A percentile compares a stretch with the other conserved stretches of the same genome.
Evolutionary conservation across 768 basidiomycete species (phyloP).

Genomic region (Tylopilus cervinicoccineus): DNA sequence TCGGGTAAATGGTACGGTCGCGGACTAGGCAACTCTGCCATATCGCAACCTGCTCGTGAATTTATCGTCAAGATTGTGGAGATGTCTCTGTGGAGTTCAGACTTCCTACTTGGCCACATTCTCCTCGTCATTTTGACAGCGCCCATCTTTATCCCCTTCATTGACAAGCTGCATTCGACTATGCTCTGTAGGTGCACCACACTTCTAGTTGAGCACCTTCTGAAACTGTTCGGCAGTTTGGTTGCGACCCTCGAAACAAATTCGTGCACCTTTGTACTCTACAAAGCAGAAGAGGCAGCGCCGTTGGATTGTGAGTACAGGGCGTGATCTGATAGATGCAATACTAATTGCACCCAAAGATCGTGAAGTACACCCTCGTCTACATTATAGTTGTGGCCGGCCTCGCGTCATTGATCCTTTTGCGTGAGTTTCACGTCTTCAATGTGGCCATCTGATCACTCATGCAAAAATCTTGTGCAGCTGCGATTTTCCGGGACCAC

Average conservation of each 20-base stretch:
- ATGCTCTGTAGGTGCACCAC: constrained; percentile 70
- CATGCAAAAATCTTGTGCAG: constrained; percentile 36
- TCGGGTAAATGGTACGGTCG: constrained; percentile 97
- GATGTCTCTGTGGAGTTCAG: constrained; percentile 94
- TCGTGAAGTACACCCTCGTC: constrained; percentile 81
- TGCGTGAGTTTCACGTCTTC: constrained; percentile 54
- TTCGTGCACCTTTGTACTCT: constrained; percentile 88
- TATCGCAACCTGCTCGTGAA: constrained; percentile 95
- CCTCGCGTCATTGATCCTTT: constrained; percentile 75
- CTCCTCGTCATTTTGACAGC: constrained; percentile 85
- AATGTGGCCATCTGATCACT: constrained; percentile 6
- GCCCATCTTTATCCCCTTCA: constrained; percentile 80
- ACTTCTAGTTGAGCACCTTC: not conserved
- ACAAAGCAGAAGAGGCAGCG: constrained; percentile 91
- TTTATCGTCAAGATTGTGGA: constrained; percentile 98
- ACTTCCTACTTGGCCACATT: constrained; percentile 84
- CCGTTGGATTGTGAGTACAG: constrained; percentile 72
- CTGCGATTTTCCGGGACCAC: constrained; percentile 74
- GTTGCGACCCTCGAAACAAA: constrained; percentile 93
- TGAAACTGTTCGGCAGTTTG: constrained; percentile 57
- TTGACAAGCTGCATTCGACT: constrained; percentile 87
- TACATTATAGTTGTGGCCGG: constrained; percentile 74
- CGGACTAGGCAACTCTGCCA: constrained; percentile 84
- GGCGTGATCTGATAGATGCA: not conserved
- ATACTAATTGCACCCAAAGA: constrained; percentile 35